Base-by-base conservation (phyloP, 805 yeast genomes). In the Isabelozyma rhagii region DNA sequence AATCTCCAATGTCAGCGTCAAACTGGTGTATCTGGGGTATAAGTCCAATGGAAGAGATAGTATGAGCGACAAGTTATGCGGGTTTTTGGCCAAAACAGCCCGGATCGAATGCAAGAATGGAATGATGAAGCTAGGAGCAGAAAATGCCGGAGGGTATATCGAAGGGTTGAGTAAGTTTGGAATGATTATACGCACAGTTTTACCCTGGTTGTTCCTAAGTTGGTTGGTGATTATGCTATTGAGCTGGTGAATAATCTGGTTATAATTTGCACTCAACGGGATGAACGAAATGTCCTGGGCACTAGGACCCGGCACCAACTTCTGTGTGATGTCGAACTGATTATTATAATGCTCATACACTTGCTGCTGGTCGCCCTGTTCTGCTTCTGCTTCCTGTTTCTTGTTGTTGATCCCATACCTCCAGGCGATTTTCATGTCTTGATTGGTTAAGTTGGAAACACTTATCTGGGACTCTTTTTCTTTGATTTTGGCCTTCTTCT, bases 401-500 rank as follows among this genome's bases (percentile, higher is more conserved):
- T 60, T 56, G 55, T 60, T 63, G 47, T 60, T 57, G 45, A 78
- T 58, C 0, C 93, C 94, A 61, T 92, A 92, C 59, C 97, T 80
- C 98, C 98, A 92, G 1, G 98, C 97, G 56, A 92, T 92, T 62
- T 85, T 88, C 77, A 92, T 71, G 55, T 85, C 89, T 5, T 69
- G 62, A 10, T 57, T 60, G 4, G 39, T 46, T 58, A 86, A 61
- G 60, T 88, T 88, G 29, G 85, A 81, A 3, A 87, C 93, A 49
- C 88, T 83, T 5, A 89, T 61, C 57, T 84, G 81, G 10, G 81
- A 71, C 59, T 86, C 86, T 51, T 84, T 79, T 49, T 77, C 78
- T 14, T 69, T 62, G 3, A 87, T 80, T 51, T 73, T 73, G 13
- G 80, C 78, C 63, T 81, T 83, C 66, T 85, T 85, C 54, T 82